Conservation (phyloP, 768 basidiomycete species). For the Tricholoma saponaceum region DNA sequence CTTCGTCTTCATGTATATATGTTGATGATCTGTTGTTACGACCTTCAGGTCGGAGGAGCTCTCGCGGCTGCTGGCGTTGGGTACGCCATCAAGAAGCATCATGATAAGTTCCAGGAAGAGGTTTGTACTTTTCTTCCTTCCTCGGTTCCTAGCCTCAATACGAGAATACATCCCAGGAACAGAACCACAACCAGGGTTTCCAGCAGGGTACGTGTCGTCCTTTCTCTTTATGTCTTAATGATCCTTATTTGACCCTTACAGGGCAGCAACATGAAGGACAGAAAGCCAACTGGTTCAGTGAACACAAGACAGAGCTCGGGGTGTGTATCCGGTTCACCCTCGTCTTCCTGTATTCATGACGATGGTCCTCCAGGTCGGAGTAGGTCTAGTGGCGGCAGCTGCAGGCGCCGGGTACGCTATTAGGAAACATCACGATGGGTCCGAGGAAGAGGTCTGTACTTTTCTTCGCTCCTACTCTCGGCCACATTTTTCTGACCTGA, state of each 20-base stretch:
- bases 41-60: background rate
- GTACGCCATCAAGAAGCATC: background rate
- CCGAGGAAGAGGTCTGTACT: conserved; percentile 41
- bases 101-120: conserved; percentile 25
- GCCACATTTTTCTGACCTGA: conserved; percentile 35
- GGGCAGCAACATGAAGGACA: too few species aligned
- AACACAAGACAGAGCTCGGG: conserved; percentile 56
- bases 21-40: background rate
- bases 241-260: too few species aligned
- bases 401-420: background rate
- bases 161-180: too few species aligned
- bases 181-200: too few species aligned
- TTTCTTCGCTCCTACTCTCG: conserved; percentile 29
- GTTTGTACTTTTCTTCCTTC: background rate
- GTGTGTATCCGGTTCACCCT: conserved; percentile 26
- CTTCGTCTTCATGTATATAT: background rate
- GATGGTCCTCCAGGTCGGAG: background rate
- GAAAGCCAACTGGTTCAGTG: conserved; percentile 53
- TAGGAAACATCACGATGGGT: background rate
- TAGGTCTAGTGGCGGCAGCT: background rate
- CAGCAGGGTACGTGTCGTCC: too few species aligned
- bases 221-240: too few species aligned
- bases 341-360: background rate
- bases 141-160: too few species aligned
- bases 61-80: background rate